These are phyloP conservation scores for Nitzschia sp. DNA, from an alignment of 108 stramenopile species.

Conservation along the genomic window DNA sequence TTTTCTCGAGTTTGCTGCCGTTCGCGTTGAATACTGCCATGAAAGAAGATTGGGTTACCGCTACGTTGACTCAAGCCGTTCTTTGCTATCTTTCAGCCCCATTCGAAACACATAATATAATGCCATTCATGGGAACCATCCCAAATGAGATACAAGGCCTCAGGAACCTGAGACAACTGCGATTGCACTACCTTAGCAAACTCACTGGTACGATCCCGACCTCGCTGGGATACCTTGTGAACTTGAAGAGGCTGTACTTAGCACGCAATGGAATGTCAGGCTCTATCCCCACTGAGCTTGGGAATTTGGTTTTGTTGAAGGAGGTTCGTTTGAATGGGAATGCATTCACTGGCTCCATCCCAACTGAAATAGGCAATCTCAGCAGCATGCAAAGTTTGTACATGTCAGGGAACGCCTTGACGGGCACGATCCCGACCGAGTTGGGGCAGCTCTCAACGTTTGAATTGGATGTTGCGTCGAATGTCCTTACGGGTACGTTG, in stretches of 20 bases:
- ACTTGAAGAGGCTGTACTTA: slow-evolving; percentile 37
- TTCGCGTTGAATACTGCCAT: no score
- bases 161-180: no score
- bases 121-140: no score
- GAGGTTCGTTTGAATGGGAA: slow-evolving; percentile 40
- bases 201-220: slow-evolving; percentile 40
- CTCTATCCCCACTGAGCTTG: slow-evolving; percentile 46
- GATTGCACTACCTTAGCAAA: background rate
- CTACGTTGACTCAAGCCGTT: no score
- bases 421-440: background rate
- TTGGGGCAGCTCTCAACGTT: no score
- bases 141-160: no score
- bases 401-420: background rate
- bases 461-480: no score
- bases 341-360: slow-evolving; percentile 37
- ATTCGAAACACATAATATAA: no score
- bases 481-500: no score
- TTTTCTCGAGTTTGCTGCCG: no score
- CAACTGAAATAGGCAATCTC: slow-evolving; percentile 10
- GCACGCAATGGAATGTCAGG: slow-evolving; percentile 29
- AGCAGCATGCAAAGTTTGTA: background rate
- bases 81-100: no score
- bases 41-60: no score
- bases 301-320: slow-evolving; percentile 42
- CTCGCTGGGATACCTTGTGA: slow-evolving; percentile 33